These are phyloP conservation scores for Calocybe cyanea DNA, from an alignment of 768 basidiomycete species.

Conservation along the genomic window DNA sequence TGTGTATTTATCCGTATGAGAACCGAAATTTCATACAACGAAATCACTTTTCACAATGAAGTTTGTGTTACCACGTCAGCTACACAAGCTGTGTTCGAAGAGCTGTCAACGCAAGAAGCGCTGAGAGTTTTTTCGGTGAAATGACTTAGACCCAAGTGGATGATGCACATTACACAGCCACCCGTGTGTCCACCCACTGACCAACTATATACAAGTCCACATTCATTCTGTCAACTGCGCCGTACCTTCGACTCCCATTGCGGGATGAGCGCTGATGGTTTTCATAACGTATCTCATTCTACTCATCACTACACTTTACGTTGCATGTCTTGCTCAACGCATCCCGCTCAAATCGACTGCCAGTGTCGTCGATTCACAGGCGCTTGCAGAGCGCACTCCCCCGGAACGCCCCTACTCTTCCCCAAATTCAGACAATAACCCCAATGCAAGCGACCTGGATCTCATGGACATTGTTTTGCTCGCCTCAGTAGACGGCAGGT, in stretches of 20 bases:
- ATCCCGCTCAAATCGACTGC: conserved; percentile 23
- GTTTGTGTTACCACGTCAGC: too few relatives aligned
- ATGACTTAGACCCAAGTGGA: too few relatives aligned
- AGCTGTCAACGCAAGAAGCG: too few relatives aligned
- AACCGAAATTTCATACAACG: too few relatives aligned
- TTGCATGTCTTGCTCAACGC: conserved; percentile 28
- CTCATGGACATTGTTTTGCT: conserved; percentile 83
- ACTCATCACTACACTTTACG: conserved; percentile 22
- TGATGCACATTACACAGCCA: conserved; percentile 6
- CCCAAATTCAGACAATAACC: conserved; percentile 10
- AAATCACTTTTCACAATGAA: too few relatives aligned
- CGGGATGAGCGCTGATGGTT: conserved; percentile 34
- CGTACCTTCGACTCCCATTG: conserved; percentile 5
- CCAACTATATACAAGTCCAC: neutral
- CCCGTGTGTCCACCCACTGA: neutral
- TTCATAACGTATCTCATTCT: conserved; percentile 21
- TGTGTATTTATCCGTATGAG: too few relatives aligned
- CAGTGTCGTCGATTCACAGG: conserved; percentile 16
- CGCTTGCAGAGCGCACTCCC: conserved; percentile 22
- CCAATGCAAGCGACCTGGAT: conserved; percentile 44
- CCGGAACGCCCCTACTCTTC: conserved; percentile 18
- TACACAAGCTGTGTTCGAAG: too few relatives aligned
- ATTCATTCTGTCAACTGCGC: conserved; percentile 4
- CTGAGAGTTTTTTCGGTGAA: too few relatives aligned
- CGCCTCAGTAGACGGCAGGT: conserved; percentile 90